Evolutionary conservation across 2,329 filamentous ascomycete species (phyloP), one percentile per base, ranked within the genome.

Genomic region (Alternaria sp.): DNA sequence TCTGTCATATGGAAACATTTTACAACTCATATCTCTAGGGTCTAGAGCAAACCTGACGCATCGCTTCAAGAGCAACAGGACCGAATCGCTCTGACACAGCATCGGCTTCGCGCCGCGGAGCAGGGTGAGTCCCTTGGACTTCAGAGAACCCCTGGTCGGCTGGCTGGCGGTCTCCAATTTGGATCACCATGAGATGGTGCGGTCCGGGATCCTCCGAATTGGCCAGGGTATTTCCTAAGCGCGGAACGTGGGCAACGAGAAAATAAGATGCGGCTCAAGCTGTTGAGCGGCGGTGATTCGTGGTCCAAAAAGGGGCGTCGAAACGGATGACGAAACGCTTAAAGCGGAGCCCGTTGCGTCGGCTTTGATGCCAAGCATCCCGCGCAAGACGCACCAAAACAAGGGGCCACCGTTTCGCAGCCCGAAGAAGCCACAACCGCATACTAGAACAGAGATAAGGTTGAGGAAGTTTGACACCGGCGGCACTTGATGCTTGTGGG

Each of bases 291-390:
- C 57, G 54, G 52, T 67, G 64, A 62, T 65, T 65, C 64, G 64
- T 60, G 67, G 52, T 59, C 62, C 62, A 61, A 64, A 52, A 65
- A 55, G 63, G 68, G 62, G 59, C 39, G 32, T 67, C 72, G 73
- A 75, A 76, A 76, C 74, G 57, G 64, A 56, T 62, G 69, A 71
- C 70, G 72, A 75, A 76, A 76, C 74, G 60, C 57, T 61, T 59
- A 69, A 71, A 67, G 72, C 68, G 73, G 70, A 70, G 61, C 68
- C 62, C 61, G 43, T 57, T 69, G 72, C 70, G 63, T 75, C 69
- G 69, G 62, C 59, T 51, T 62, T 53, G 54, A 57, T 64, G 72
- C 74, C 73, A 74, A 75, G 74, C 62, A 70, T 66, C 66, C 69
- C 68, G 66, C 67, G 66, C 69, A 65, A 73, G 72, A 75, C 70